A percentile compares a stretch with the other conserved stretches of the same genome.
Conservation (phyloP, 2,329 filamentous ascomycete species). For the Colletotrichum simmondsii region DNA sequence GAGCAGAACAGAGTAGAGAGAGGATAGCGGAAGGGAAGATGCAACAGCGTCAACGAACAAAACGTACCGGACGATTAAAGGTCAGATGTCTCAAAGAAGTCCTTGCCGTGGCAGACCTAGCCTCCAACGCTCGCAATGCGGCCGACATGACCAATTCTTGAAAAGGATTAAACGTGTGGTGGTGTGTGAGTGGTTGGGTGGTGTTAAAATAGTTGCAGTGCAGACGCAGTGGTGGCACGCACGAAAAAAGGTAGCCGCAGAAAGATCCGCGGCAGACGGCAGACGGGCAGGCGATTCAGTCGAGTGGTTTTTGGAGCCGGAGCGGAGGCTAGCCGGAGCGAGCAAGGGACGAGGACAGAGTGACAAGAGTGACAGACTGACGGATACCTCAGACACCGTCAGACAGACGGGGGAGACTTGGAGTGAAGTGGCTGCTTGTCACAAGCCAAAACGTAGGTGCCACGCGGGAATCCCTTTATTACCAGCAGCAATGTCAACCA, state of each 20-base stretch:
- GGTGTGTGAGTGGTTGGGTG: slow-evolving; percentile 13
- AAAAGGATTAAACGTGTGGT: background rate
- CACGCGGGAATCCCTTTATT: slow-evolving; percentile 18
- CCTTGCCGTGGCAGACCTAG: slow-evolving; percentile 34
- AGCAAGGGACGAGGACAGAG: background rate
- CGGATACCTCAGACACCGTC: background rate
- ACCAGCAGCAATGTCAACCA: slow-evolving; percentile 8
- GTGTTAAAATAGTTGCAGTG: slow-evolving; percentile 24
- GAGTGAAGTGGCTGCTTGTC: slow-evolving; percentile 26
- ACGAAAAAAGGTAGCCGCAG: slow-evolving; percentile 25
- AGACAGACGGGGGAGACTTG: background rate
- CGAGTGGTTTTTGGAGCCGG: slow-evolving; percentile 24
- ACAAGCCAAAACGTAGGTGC: slow-evolving; percentile 33
- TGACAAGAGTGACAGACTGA: background rate
- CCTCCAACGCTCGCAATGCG: slow-evolving; percentile 35
- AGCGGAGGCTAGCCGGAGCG: slow-evolving; percentile 17
- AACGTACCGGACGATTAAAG: slow-evolving; percentile 26
- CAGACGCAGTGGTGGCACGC: slow-evolving; percentile 19
- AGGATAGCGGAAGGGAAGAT: background rate
- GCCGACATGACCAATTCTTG: slow-evolving; percentile 35
- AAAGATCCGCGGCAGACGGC: slow-evolving; percentile 26
- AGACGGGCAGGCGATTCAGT: background rate
- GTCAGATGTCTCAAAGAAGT: slow-evolving; percentile 10
- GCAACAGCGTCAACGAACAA: background rate
- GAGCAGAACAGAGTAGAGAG: background rate